phyloP scores from a whole-genome alignment of 208 protist genomes.

The Phytomonas francai region DNA sequence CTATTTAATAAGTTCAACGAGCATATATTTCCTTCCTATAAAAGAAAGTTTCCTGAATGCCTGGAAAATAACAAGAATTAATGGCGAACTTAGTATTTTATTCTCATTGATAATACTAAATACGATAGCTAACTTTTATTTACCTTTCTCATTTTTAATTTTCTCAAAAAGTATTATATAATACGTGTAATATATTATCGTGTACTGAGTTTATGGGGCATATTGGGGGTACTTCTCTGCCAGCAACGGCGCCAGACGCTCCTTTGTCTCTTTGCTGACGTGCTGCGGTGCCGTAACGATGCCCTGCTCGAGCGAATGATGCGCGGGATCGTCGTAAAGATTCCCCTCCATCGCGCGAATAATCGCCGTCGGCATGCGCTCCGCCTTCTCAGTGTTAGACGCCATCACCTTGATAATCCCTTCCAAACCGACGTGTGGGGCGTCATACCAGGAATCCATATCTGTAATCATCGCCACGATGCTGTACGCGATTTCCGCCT shows the following conservation, averaged over 20 bases:
- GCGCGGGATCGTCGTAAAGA: constrained; percentile 41
- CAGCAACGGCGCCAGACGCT: constrained; percentile 41
- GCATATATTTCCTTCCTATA: background rate
- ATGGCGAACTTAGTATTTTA: background rate
- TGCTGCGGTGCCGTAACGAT: constrained; percentile 41
- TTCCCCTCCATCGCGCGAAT: constrained; percentile 29
- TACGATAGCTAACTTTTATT: background rate
- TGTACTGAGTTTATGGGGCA: constrained; percentile 6
- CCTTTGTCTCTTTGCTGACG: constrained; percentile 34
- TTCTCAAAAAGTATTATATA: background rate
- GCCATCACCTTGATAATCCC: constrained; percentile 46
- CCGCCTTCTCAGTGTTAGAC: constrained; percentile 62
- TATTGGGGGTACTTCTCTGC: constrained; percentile 50
- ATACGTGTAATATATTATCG: constrained; percentile 1
- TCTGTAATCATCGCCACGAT: constrained; percentile 90
- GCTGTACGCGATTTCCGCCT: constrained; percentile 88
- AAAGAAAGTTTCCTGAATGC: background rate
- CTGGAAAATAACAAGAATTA: background rate
- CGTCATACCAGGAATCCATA: constrained; percentile 90
- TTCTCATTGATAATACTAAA: background rate
- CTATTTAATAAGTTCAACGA: constrained; percentile 6
- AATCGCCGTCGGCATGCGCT: constrained; percentile 39
- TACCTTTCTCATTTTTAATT: background rate
- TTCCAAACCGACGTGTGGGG: constrained; percentile 54
- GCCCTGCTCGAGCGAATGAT: constrained; percentile 35